Evolutionary conservation across 2,329 filamentous ascomycete species (phyloP), one percentile per base, ranked within the genome.

Genomic region (Aurifilum marmelostoma): DNA sequence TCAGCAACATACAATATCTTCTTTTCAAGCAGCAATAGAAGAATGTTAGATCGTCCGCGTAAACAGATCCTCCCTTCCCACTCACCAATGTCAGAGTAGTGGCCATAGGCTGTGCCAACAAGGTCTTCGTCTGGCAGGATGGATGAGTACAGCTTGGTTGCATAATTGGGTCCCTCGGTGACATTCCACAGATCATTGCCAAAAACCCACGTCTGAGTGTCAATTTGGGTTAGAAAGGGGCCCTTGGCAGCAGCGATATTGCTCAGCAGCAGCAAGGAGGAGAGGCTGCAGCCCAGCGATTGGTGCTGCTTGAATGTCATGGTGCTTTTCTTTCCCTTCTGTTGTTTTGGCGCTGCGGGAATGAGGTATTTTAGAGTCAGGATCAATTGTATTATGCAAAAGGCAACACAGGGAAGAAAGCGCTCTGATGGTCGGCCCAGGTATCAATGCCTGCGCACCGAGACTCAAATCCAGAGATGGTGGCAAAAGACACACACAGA

Each of bases 11-110:
- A n/a, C n/a, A n/a, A n/a, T n/a, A n/a, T n/a, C n/a, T n/a, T n/a
- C n/a, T n/a, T n/a, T n/a, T n/a, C n/a, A n/a, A n/a, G n/a, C n/a
- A n/a, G n/a, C n/a, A n/a, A n/a, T n/a, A n/a, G n/a, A n/a, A n/a
- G n/a, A n/a, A n/a, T n/a, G n/a, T n/a, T n/a, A n/a, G n/a, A n/a
- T n/a, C n/a, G n/a, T n/a, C n/a, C n/a, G n/a, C n/a, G n/a, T n/a
- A n/a, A n/a, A n/a, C n/a, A n/a, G n/a, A n/a, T n/a, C n/a, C 37
- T 2, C 37, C 37, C 37, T 8, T 32, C 34, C 21, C 9, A 24
- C 18, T 32, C 52, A 77, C 76, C 77, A 67, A 77, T 76, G 69
- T 75, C 76, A 32, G 75, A 75, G 59, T 78, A 77, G 63, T 78
- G 77, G 0, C 77, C 77, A 2, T 73, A 73, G 5, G 77, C 77